Evolutionary conservation across 345 rosid species (phyloP).

Genomic region (Lepidium africanum): DNA sequence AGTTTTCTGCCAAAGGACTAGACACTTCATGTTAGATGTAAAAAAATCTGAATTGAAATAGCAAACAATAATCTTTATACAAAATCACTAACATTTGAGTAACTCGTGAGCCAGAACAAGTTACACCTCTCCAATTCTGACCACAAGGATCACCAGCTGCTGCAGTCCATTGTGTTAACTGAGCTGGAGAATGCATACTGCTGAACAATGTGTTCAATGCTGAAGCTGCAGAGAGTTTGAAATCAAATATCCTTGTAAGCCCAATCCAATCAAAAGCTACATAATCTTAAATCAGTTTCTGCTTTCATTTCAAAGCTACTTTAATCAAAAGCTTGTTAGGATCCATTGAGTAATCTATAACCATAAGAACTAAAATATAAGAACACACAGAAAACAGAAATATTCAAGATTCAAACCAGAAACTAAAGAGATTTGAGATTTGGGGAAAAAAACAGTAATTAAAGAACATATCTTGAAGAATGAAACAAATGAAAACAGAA

Average conservation of each 20-base stretch:
- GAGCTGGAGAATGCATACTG: slow-evolving; percentile 50
- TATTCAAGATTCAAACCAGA: background rate
- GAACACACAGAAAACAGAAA: background rate
- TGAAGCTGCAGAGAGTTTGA: slow-evolving; percentile 46
- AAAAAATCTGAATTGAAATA: background rate
- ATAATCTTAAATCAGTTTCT: background rate
- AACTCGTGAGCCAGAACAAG: slow-evolving; percentile 64
- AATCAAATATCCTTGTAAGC: background rate
- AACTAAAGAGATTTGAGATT: slow-evolving; percentile 9
- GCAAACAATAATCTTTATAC: background rate
- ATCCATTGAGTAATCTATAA: background rate
- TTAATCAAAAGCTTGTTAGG: background rate
- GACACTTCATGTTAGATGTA: background rate
- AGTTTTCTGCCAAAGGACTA: slow-evolving; percentile 46
- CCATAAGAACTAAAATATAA: background rate
- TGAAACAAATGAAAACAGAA: slow-evolving; percentile 4
- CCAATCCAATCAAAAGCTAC: background rate
- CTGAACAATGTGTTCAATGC: slow-evolving; percentile 55
- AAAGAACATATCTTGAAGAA: background rate
- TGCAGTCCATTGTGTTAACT: slow-evolving; percentile 64
- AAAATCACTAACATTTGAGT: slow-evolving; percentile 56
- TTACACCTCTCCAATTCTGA: slow-evolving; percentile 85
- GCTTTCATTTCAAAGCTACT: background rate
- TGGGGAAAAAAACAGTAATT: background rate
- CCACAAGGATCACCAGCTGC: slow-evolving; percentile 85